Percentiles rank a stretch among this genome's conserved stretches.
phyloP scores from a whole-genome alignment of 2,329 filamentous ascomycete species.

The Trichoderma gracile region DNA sequence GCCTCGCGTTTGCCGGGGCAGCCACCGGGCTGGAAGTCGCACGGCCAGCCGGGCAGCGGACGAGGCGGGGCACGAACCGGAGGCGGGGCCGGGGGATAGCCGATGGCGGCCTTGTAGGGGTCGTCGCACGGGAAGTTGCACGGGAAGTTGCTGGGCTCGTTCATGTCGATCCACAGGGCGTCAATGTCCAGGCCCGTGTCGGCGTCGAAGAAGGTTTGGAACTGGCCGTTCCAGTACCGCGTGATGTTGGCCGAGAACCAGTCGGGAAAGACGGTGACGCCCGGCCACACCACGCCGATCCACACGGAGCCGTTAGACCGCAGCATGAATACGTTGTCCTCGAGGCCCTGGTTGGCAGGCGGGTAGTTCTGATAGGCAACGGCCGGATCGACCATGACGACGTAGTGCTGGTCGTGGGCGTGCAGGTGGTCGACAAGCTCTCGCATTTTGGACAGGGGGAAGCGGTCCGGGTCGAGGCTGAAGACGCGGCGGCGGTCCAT shows the following conservation, averaged over 20 bases:
- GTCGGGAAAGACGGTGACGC: slow-evolving; percentile 70
- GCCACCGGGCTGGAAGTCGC: slow-evolving; percentile 35
- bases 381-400: slow-evolving; percentile 77
- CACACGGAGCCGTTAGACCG: slow-evolving; percentile 57
- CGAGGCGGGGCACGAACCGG: slow-evolving; percentile 64
- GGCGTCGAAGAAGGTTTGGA: slow-evolving; percentile 63
- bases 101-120: slow-evolving; percentile 34
- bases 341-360: slow-evolving; percentile 45
- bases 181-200: slow-evolving; percentile 72
- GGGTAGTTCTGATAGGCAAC: slow-evolving; percentile 53
- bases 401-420: slow-evolving; percentile 64
- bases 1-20: slow-evolving; percentile 26
- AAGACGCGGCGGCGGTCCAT: slow-evolving; percentile 61
- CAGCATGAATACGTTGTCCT: slow-evolving; percentile 51
- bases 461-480: slow-evolving; percentile 67
- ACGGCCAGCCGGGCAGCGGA: slow-evolving; percentile 67
- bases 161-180: slow-evolving; percentile 75
- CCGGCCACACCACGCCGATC: slow-evolving; percentile 75
- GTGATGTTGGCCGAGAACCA: slow-evolving; percentile 70
- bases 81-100: slow-evolving; percentile 62
- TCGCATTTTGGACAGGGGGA: slow-evolving; percentile 61
- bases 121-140: slow-evolving; percentile 36
- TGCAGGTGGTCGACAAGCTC: slow-evolving; percentile 68
- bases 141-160: slow-evolving; percentile 45
- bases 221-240: slow-evolving; percentile 69